phyloP scores from a whole-genome alignment of 176 grass and related monocot species.

The Avena sativa region DNA sequence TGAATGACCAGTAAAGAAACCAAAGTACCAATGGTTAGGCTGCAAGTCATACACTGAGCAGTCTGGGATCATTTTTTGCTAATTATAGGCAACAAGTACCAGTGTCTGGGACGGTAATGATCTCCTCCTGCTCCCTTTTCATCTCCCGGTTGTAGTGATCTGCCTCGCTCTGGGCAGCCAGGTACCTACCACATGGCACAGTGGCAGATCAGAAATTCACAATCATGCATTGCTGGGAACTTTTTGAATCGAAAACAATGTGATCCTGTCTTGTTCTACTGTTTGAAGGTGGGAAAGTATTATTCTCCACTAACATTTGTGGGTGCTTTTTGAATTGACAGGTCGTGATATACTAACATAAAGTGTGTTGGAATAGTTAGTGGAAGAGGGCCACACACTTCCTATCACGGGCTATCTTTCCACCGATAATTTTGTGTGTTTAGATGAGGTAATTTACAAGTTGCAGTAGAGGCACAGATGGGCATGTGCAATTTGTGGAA shows the following conservation, averaged over 20 bases:
- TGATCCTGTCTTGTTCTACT: conserved; percentile 31
- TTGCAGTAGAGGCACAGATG: not conserved
- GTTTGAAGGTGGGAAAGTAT: conserved; percentile 29
- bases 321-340: conserved; percentile 13
- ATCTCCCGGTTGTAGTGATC: conserved; percentile 81
- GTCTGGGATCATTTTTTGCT: not conserved
- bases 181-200: conserved; percentile 61
- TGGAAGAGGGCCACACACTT: conserved; percentile 42
- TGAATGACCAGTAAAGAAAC: conserved; percentile 40
- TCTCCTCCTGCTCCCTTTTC: conserved; percentile 82
- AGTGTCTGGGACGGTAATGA: conserved; percentile 75
- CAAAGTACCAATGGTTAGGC: not conserved
- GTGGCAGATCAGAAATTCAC: not conserved
- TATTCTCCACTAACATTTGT: conserved; percentile 29
- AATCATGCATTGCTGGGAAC: conserved; percentile 22
- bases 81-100: conserved; percentile 46
- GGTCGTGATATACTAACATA: conserved; percentile 27
- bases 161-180: conserved; percentile 86
- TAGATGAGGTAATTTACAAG: conserved; percentile 3
- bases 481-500: not conserved
- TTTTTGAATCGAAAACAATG: conserved; percentile 33
- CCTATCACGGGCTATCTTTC: conserved; percentile 30
- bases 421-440: not conserved
- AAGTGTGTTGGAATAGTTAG: conserved; percentile 37
- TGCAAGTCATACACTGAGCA: not conserved